Base-by-base conservation (phyloP, 148 eudicot species). In the Amaranthus cruentus region DNA sequence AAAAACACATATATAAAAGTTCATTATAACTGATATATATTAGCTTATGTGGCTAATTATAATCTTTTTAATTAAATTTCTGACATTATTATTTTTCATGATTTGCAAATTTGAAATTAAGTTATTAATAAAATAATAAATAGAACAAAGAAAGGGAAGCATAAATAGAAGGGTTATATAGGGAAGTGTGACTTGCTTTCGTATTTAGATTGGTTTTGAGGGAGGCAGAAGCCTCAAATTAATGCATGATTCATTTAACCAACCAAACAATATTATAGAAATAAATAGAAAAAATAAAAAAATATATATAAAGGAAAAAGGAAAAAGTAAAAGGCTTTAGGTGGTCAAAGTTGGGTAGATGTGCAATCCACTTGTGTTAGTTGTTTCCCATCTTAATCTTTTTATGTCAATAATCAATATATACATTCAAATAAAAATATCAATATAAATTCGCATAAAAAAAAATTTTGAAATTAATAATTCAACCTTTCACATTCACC, bases 341-440 rank as follows among this genome's bases (percentile, higher is more conserved):
- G 57, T 62, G 79, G 79, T 69, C 79, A 70, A 70, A 70, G 44
- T 70, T 70, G 75, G 74, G 55, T 38, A 54, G 55, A 52, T 62
- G 74, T 76, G 79, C 48, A 15, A 13, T 62, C 79, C 79, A 76
- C 74, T 76, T 54, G 38, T 28, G 68, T 62, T 50, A 54, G n/a
- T 69, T 54, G 71, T 66, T 28, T 51, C 68, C 69, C 79, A 76
- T 42, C 67, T 43, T 64, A 42, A 5, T 58, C 64, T 15, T 62
- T 6, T 12, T 11, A 6, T 56, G 13, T 56, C 13, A 56, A 56
- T 18, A 56, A 56, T 11, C 15, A 56, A 18, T 11, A 10, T 14
- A 56, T 14, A 56, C 60, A 56, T 56, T 2, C 60, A 5, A 56
- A 56, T 1, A 18, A 56, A 56, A 56, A 56, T 0, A 28, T 28